Conservation (phyloP, 495 filamentous ascomycete genomes). For the Hypoxylon intermedium region DNA sequence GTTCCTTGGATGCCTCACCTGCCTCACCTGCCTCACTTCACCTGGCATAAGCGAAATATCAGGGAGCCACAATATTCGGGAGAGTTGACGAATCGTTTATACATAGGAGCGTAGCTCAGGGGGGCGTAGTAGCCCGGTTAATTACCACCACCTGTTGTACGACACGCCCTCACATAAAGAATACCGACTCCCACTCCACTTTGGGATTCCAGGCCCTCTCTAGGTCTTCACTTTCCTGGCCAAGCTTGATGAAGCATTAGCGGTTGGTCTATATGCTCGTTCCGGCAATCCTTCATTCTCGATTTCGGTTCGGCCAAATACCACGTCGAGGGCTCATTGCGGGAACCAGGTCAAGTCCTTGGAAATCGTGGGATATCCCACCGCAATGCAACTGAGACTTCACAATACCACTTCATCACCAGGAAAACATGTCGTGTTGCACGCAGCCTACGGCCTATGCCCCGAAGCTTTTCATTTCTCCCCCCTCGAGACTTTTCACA, state of each 20-base stretch:
- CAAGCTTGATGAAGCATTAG: too few relatives aligned
- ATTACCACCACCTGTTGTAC: conserved; percentile 23
- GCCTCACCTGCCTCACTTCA: background rate
- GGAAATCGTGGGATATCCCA: conserved; percentile 11
- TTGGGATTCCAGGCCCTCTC: conserved; percentile 2
- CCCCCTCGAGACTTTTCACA: conserved; percentile 7
- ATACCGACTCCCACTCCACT: conserved; percentile 23
- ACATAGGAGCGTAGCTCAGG: conserved; percentile 9
- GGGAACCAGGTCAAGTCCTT: background rate
- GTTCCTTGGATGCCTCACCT: background rate
- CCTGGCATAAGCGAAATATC: background rate
- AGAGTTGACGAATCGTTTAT: background rate
- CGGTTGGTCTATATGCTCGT: conserved; percentile 5
- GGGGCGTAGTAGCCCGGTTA: conserved; percentile 9
- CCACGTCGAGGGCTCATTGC: conserved; percentile 6
- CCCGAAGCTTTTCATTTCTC: conserved; percentile 5
- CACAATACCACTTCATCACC: conserved; percentile 30
- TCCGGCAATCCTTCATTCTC: conserved; percentile 9
- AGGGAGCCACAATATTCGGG: conserved; percentile 6
- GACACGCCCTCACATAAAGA: conserved; percentile 18
- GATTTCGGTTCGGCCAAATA: conserved; percentile 24
- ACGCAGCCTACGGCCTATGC: conserved; percentile 4
- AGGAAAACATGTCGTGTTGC: conserved; percentile 19
- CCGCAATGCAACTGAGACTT: conserved; percentile 18
- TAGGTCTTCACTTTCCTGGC: background rate